phyloP scores from a whole-genome alignment of 1,284 basidiomycete species.

The Phenoliferia sp. region DNA sequence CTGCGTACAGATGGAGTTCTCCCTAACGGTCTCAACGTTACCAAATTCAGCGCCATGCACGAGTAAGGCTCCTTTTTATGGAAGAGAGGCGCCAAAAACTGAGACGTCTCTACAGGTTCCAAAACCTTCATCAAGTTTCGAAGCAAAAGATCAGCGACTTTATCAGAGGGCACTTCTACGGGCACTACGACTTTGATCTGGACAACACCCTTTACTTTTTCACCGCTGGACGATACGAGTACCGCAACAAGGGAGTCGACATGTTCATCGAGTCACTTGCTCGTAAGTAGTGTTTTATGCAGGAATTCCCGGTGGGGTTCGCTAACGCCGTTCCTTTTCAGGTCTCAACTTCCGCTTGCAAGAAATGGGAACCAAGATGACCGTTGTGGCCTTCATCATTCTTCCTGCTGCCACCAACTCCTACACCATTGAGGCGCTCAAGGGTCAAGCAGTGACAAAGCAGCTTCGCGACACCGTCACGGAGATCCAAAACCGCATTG shows the following conservation, averaged over 20 bases:
- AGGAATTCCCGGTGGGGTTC: background rate
- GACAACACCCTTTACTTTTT: slow-evolving; percentile 98
- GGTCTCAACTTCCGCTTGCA: slow-evolving; percentile 80
- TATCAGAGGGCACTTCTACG: slow-evolving; percentile 95
- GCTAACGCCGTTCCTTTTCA: slow-evolving; percentile 20
- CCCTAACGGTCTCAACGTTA: slow-evolving; percentile 94
- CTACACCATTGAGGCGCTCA: slow-evolving; percentile 95
- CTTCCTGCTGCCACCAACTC: slow-evolving; percentile 95
- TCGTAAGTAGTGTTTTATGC: slow-evolving; percentile 47
- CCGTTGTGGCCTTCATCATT: slow-evolving; percentile 97
- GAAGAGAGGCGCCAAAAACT: background rate
- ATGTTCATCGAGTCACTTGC: slow-evolving; percentile 98
- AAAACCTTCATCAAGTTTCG: slow-evolving; percentile 79
- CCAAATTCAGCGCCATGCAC: slow-evolving; percentile 93
- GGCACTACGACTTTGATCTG: slow-evolving; percentile 61
- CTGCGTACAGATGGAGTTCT: slow-evolving; percentile 73
- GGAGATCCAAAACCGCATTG: slow-evolving; percentile 89
- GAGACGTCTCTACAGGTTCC: slow-evolving; percentile 52
- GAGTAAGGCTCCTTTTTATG: slow-evolving; percentile 45
- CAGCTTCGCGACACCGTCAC: slow-evolving; percentile 91
- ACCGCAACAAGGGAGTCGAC: slow-evolving; percentile 97
- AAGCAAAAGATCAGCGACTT: slow-evolving; percentile 99
- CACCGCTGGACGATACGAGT: slow-evolving; percentile 98
- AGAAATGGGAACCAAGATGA: slow-evolving; percentile 68
- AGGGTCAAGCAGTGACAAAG: slow-evolving; percentile 96